Conservation (phyloP, 2,329 filamentous ascomycete genomes). For the Penicillium paneum region DNA sequence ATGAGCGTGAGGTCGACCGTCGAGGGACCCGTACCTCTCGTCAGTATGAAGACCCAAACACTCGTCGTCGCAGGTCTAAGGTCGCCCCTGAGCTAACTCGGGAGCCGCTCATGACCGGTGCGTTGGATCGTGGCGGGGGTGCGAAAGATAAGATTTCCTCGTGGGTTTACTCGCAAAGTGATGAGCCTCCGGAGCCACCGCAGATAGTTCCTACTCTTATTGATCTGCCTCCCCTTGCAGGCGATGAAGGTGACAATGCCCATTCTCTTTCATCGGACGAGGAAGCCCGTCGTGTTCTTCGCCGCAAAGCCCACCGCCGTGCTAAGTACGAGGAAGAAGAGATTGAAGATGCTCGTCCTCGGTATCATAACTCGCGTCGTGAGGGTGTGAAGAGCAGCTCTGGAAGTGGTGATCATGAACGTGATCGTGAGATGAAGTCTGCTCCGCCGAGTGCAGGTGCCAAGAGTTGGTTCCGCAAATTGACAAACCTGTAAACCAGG, state of each 20-base stretch:
- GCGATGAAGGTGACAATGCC: constrained; percentile 28
- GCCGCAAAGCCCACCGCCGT: constrained; percentile 39
- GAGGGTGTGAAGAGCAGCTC: constrained; percentile 41
- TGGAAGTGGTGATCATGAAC: constrained; percentile 41
- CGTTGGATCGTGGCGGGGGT: constrained; percentile 3
- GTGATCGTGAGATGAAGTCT: constrained; percentile 34
- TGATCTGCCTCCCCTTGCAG: constrained; percentile 37
- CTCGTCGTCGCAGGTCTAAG: constrained; percentile 37
- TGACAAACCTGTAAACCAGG: constrained; percentile 33
- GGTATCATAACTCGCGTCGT: constrained; percentile 33
- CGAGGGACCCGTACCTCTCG: constrained; percentile 26
- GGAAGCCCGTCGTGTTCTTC: constrained; percentile 38
- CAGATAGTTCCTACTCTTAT: constrained; percentile 47
- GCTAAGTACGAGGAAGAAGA: constrained; percentile 46
- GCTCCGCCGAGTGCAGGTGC: constrained; percentile 25
- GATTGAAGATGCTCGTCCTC: constrained; percentile 36
- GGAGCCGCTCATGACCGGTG: constrained; percentile 34
- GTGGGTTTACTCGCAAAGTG: constrained; percentile 49
- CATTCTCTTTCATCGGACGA: constrained; percentile 44
- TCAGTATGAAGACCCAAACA: constrained; percentile 34
- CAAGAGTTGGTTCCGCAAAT: constrained; percentile 46
- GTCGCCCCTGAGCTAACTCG: constrained; percentile 20
- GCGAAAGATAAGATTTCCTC: constrained; percentile 48
- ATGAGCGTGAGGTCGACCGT: constrained; percentile 28
- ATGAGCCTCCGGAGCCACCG: constrained; percentile 48